Percentiles rank a stretch among this genome's conserved stretches.
Evolutionary conservation across 495 filamentous ascomycete genomes (phyloP).

Genomic region (Xylaria telfairii): DNA sequence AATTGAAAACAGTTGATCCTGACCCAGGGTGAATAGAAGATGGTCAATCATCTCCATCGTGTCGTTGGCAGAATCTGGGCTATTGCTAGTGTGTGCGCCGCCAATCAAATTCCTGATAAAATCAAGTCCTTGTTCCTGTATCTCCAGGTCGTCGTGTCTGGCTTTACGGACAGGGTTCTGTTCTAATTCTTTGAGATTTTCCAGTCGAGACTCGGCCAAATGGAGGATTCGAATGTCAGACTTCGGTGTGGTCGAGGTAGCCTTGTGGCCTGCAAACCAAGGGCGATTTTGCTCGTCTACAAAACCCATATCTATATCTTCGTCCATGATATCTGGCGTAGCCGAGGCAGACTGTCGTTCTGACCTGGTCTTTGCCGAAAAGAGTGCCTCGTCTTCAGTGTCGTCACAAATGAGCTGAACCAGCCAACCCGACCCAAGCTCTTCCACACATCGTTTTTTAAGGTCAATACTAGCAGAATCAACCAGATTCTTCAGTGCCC

Average conservation of each 20-base stretch:
- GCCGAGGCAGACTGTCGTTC: constrained; percentile 37
- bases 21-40: constrained; percentile 76
- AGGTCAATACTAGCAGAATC: constrained; percentile 67
- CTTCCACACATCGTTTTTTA: constrained; percentile 77
- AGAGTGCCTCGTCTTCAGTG: constrained; percentile 56
- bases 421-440: constrained; percentile 79
- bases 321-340: constrained; percentile 62
- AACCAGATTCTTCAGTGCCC: constrained; percentile 91
- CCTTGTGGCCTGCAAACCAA: constrained; percentile 37
- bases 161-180: constrained; percentile 62
- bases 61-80: constrained; percentile 66
- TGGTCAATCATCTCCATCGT: constrained; percentile 79
- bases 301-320: constrained; percentile 63
- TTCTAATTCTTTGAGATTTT: constrained; percentile 61
- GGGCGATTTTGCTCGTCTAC: constrained; percentile 42
- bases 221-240: constrained; percentile 40
- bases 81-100: constrained; percentile 63
- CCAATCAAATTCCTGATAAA: constrained; percentile 89
- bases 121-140: constrained; percentile 89
- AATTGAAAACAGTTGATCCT: constrained; percentile 76
- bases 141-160: constrained; percentile 76
- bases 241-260: constrained; percentile 26
- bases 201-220: constrained; percentile 56
- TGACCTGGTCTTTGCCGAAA: constrained; percentile 41
- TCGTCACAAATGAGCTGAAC: constrained; percentile 72